phyloP scores from a whole-genome alignment of 106 monocot species.

The Ottelia alismoides region DNA sequence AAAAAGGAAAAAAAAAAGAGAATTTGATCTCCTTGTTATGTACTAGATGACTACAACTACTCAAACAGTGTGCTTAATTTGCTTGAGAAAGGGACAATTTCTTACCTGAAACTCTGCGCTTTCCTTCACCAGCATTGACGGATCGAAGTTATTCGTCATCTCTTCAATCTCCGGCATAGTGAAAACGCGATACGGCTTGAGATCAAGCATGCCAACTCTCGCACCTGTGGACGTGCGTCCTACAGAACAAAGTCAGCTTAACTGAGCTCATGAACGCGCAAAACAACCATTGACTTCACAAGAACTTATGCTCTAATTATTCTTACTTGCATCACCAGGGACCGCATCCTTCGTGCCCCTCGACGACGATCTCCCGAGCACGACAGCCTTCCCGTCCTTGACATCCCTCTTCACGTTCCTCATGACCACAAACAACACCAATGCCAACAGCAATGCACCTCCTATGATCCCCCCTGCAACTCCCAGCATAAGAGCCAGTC shows the following conservation, averaged over 20 bases:
- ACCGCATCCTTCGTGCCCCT: constrained; percentile 6
- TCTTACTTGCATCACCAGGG: constrained; percentile 52
- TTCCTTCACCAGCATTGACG: constrained; percentile 31
- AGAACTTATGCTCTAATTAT: not conserved
- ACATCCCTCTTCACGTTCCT: constrained; percentile 21
- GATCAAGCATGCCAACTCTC: constrained; percentile 33
- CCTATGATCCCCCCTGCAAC: constrained; percentile 57
- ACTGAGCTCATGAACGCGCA: not conserved
- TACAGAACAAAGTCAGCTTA: constrained; percentile 6
- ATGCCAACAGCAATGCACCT: constrained; percentile 19
- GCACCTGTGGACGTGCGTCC: constrained; percentile 57
- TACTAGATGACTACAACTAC: no score
- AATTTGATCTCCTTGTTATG: no score
- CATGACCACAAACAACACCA: constrained; percentile 33
- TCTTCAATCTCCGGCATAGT: constrained; percentile 62
- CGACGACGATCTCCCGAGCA: constrained; percentile 3
- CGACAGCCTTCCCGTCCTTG: not conserved
- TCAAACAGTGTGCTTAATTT: no score
- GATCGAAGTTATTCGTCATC: constrained; percentile 47
- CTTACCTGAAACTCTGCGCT: constrained; percentile 47
- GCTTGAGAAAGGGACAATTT: not conserved
- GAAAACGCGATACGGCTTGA: constrained; percentile 46
- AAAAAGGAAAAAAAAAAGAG: no score
- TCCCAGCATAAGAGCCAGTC: constrained; percentile 34
- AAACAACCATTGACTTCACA: not conserved